Evolutionary conservation across 2,329 filamentous ascomycete species (phyloP).

Genomic region (Epichloe brachyelytri): DNA sequence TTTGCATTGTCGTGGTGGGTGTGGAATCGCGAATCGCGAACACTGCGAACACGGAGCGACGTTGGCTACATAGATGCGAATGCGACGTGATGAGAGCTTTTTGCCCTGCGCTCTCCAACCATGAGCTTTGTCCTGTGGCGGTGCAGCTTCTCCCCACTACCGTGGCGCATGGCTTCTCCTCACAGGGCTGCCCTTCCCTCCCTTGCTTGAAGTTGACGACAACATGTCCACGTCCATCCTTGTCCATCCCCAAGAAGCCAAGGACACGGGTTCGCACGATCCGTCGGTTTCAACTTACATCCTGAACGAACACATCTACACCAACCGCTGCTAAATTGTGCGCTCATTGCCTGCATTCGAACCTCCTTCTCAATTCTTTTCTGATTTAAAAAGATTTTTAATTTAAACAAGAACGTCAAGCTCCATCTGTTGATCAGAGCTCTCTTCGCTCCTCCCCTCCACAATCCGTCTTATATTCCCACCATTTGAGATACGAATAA

Average conservation of each 20-base stretch:
- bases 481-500: not conserved
- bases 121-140: not conserved
- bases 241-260: not conserved
- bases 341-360: not conserved
- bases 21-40: no score
- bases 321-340: not conserved
- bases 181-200: not conserved
- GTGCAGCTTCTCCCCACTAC: not conserved
- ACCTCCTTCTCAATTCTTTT: not conserved
- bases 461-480: not conserved
- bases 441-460: not conserved
- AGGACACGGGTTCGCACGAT: conserved; percentile 1
- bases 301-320: not conserved
- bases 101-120: not conserved
- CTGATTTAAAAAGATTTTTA: no score
- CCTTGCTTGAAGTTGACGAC: conserved; percentile 12
- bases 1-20: not conserved
- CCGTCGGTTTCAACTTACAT: not conserved
- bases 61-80: not conserved
- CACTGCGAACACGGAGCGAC: not conserved
- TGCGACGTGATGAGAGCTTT: no score
- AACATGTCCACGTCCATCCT: conserved; percentile 16
- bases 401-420: not conserved
- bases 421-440: not conserved
- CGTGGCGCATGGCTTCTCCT: not conserved